Evolutionary conservation across 805 yeast genomes (phyloP), one percentile per base, ranked within the genome.

Genomic region (Wickerhamiella azymoides): DNA sequence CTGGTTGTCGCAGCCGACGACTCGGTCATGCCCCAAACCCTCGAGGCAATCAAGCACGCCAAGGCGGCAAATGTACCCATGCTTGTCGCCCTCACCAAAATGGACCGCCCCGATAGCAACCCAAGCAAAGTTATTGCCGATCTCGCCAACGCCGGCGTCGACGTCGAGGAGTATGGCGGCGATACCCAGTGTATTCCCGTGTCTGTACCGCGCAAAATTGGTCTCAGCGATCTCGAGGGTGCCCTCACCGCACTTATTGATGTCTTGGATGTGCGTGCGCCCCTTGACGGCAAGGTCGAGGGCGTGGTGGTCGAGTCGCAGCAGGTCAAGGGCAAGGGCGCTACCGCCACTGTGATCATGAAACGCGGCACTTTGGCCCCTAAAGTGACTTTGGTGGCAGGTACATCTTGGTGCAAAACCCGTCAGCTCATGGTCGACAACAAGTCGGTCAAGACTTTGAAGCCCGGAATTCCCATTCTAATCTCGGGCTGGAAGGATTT

Each of bases 1-100:
- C 69, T 92, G 46, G 97, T 89, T 2, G 95, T 92, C 17, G 96
- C 97, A 1, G 94, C 94, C 2, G 96, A 92, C 61, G 98, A 92
- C 64, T 84, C 96, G 0, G 93, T 92, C 18, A 92, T 82, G 94
- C 97, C 97, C 0, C 98, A 92, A 61, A 92, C 98, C 0, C 71
- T 79, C 36, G 98, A 92, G 62, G 97, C 97, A 2, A 84, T 92
- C 50, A 85, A 82, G 56, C 98, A 92, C 62, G 88, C 94, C 3
- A 80, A 80, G 52, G 75, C 76, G 42, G 78, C 93, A 0, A 79
- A 79, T 10, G 92, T 84, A 11, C 85, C 88, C 0, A 68, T 88
- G 51, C 79, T 92, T 46, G 94, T 92, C 10, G 98, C 97, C 0
- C 74, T 92, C 35, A 89, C 92, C 54, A 92, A 92, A 61, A 81